Evolutionary conservation across 2,329 filamentous ascomycete genomes (phyloP), one percentile per base, ranked within the genome.

Genomic region (Epicoccum sorghinum): DNA sequence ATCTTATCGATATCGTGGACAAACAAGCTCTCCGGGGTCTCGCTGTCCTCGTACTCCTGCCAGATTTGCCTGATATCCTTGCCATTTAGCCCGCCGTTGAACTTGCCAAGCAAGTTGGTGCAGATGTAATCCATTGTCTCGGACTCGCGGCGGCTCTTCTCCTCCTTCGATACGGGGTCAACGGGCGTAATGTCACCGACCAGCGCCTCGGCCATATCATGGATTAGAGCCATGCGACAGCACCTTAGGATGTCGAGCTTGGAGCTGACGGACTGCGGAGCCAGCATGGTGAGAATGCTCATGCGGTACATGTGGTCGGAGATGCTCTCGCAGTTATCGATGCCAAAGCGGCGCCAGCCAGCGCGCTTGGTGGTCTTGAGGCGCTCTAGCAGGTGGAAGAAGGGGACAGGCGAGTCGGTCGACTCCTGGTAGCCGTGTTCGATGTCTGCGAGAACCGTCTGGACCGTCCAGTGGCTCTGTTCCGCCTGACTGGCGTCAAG

Each of bases 231-330:
- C 93, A 99, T 97, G 78, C 91, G 91, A 67, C 91, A 93, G 81
- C 95, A 99, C 65, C 87, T 88, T 24, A 83, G 77, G 35, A 96
- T 82, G 72, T 98, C 89, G 68, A 98, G 81, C 35, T 83, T 84
- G 0, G 85, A 77, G 2, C 86, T 82, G 9, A 97, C 84, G 1
- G 88, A 78, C 0, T 90, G 82, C 1, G 95, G 93, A 2, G 91
- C 92, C 61, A 97, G 85, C 87, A 99, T 90, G 60, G 91, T 92
- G 75, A 99, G 91, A 64, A 99, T 85, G 44, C 93, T 91, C 95
- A 99, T 99, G 78, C 95, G 92, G 78, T 98, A 99, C 95, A 99
- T 99, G 82, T 99, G 95, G 79, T 99, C 95, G 48, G 91, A 85
- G 71, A 99, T 97, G 2, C 91, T 96, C 77, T 99, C 95, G 73